These are phyloP conservation scores for Microascus cirrosus DNA, from an alignment of 2,329 filamentous ascomycete genomes.

Conservation along the genomic window DNA sequence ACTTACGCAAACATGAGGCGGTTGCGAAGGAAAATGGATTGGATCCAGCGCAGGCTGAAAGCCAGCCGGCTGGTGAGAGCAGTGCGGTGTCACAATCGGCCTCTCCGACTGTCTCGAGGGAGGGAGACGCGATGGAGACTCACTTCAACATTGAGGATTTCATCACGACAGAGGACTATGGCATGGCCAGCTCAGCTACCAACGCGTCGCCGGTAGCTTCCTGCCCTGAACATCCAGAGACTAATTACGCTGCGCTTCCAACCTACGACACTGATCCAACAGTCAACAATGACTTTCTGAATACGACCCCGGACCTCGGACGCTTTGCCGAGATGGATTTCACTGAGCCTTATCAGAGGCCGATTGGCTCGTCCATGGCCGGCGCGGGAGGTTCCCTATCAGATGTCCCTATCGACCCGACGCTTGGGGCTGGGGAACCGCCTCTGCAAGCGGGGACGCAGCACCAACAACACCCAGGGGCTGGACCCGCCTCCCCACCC, in stretches of 20 bases:
- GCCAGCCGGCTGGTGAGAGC: neutral
- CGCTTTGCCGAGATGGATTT: neutral
- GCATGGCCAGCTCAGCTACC: neutral
- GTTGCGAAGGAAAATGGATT: neutral
- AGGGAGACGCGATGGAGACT: neutral
- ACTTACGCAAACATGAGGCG: constrained; percentile 8
- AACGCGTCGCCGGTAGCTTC: neutral
- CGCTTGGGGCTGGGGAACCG: neutral
- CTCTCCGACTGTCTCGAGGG: neutral
- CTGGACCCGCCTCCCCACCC: no score
- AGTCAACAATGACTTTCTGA: neutral
- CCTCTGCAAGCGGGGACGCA: neutral
- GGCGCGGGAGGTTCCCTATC: neutral
- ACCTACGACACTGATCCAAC: neutral
- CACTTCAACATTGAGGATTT: neutral
- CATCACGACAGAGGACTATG: neutral
- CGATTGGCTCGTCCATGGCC: neutral
- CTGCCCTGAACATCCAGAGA: neutral
- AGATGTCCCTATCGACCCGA: neutral
- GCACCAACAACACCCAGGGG: no score
- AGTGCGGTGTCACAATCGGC: neutral
- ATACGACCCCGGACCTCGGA: neutral
- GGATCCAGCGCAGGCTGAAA: neutral
- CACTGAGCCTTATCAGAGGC: neutral
- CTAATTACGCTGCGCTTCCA: neutral